Percentiles rank a stretch among this genome's conserved stretches.
phyloP scores from a whole-genome alignment of 192 early-diverging fungal species.

The Dissophora ornata region DNA sequence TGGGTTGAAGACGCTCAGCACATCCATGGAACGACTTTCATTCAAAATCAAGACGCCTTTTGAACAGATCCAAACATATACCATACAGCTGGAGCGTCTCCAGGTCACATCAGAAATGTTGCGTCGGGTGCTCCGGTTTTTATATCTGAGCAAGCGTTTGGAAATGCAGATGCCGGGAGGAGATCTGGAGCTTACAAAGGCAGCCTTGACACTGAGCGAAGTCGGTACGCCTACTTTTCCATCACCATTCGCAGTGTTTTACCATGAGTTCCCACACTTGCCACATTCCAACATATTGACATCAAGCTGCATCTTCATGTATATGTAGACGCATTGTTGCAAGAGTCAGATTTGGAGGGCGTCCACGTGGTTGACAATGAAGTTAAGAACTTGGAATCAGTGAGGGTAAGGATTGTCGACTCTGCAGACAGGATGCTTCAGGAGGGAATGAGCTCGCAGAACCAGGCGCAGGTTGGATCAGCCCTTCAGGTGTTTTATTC shows the following conservation, averaged over 20 bases:
- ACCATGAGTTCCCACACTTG: too few relatives aligned
- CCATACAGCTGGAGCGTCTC: conserved; percentile 71
- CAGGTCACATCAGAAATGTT: conserved; percentile 70
- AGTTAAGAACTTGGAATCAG: conserved; percentile 56
- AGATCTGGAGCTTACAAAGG: conserved; percentile 58
- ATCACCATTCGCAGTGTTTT: background rate
- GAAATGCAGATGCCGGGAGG: conserved; percentile 64
- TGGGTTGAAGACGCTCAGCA: conserved; percentile 63
- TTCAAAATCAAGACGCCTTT: conserved; percentile 70
- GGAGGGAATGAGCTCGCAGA: conserved; percentile 59
- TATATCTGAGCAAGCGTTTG: conserved; percentile 68
- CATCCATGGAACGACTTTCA: conserved; percentile 67
- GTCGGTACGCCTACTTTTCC: conserved; percentile 64
- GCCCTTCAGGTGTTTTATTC: conserved; percentile 67
- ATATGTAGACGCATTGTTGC: conserved; percentile 61
- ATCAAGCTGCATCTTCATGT: too few relatives aligned
- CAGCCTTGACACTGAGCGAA: conserved; percentile 69
- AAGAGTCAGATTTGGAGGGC: conserved; percentile 71
- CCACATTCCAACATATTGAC: background rate
- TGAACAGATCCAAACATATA: conserved; percentile 68
- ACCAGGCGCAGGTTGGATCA: conserved; percentile 62
- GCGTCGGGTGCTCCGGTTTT: conserved; percentile 68
- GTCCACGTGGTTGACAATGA: conserved; percentile 73
- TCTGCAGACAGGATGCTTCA: conserved; percentile 63
- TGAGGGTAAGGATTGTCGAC: conserved; percentile 55